phyloP scores from a whole-genome alignment of 495 filamentous ascomycete species.

The Paragyromitra xinjiangensis region DNA sequence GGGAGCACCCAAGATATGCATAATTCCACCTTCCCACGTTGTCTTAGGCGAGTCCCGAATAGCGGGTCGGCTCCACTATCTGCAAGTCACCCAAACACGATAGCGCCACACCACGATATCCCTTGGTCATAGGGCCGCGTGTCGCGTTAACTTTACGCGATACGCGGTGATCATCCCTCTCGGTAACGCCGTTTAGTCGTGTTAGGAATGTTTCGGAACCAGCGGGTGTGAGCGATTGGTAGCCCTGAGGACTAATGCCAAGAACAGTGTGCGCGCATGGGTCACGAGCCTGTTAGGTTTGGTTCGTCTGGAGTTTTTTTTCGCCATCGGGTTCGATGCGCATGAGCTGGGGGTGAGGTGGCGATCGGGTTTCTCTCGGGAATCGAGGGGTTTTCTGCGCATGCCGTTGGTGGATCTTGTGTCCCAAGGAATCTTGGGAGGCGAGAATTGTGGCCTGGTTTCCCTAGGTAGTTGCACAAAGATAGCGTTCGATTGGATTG shows the following conservation, averaged over 20 bases:
- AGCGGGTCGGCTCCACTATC: neutral
- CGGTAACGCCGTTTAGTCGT: neutral
- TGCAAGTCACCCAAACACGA: constrained; percentile 8
- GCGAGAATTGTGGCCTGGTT: neutral
- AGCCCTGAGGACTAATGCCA: neutral
- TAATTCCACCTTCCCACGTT: constrained; percentile 12
- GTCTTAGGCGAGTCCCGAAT: constrained; percentile 24
- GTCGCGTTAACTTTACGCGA: neutral
- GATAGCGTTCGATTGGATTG: neutral
- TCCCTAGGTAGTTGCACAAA: neutral
- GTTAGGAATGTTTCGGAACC: constrained; percentile 2
- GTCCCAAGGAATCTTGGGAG: neutral
- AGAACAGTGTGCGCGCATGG: neutral
- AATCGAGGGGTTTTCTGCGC: neutral
- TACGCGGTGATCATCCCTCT: neutral
- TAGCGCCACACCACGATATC: constrained; percentile 1
- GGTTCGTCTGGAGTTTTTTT: neutral
- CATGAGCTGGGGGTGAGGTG: neutral
- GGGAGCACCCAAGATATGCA: neutral
- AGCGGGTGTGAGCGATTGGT: neutral
- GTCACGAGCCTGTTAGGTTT: neutral
- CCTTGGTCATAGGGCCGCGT: neutral
- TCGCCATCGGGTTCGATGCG: neutral
- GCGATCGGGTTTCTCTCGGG: neutral
- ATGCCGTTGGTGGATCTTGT: neutral